Evolutionary conservation across 352 stramenopile genomes (phyloP), one percentile per base, ranked within the genome.

Genomic region (Phytopythium boreale): DNA sequence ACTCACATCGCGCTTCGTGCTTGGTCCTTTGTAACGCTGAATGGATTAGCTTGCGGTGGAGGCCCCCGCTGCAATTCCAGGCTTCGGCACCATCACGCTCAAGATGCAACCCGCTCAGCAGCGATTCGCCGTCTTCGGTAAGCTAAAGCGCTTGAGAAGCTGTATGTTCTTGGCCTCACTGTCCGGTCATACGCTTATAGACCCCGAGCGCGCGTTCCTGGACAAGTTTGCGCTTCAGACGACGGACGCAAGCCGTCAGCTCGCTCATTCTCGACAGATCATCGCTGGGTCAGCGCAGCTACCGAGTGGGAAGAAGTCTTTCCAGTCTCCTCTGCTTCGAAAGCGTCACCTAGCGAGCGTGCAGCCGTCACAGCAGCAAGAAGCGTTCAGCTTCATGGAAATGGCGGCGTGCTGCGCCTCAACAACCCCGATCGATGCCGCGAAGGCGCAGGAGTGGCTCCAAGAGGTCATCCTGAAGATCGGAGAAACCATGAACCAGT

Each of bases 331-430:
- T 19, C 17, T 44, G 29, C 51, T 58, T 6, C 17, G 31, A 20
- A 49, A n/a, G 37, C 31, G 50, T 8, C 27, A 26, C 4, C 26
- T 31, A 5, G 14, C 29, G 36, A 66, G 27, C 7, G 20, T 20
- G 12, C 66, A 22, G 61, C 74, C 10, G 4, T 6, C 51, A 7
- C 51, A 43, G 9, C 29, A 27, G 9, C 51, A 29, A 15, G 29
- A 11, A 7, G 63, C 71, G 2, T 89, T 90, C 59, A 89, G 66
- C 64, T 92, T 71, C 39, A 47, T 90, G 46, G 83, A 92, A 67
- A 92, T 92, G 83, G 80, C 81, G 27, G 52, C 81, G 4, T 92
- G 81, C 46, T 92, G 81, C 51, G 76, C 77, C 19, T 71, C 61
- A 10, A 58, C 73, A 34, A 61, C 36, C 2, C 12, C 29, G 7